Percentiles rank a stretch among this genome's conserved stretches.
Conservation (phyloP, 352 stramenopile species). For the Blastocystis sp. region DNA sequence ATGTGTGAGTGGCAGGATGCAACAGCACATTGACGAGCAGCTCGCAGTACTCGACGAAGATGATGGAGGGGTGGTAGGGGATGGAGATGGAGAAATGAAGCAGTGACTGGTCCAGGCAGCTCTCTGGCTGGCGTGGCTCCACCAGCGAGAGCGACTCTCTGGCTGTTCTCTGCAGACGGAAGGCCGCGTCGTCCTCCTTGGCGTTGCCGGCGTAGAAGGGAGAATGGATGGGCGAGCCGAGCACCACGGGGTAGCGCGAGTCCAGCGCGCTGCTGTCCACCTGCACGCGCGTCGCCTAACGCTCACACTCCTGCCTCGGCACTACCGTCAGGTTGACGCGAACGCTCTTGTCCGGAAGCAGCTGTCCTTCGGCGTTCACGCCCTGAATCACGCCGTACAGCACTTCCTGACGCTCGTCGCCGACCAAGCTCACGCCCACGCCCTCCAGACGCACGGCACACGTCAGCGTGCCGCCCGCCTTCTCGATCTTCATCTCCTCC, state of each 20-base stretch:
- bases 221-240: conserved; percentile 52
- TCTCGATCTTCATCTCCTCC: not conserved
- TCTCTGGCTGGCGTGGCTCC: not conserved
- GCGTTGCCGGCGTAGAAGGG: conserved; percentile 13
- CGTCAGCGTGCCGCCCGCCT: not conserved
- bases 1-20: not conserved
- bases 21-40: conserved; percentile 10
- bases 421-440: not conserved
- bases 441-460: not conserved
- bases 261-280: conserved; percentile 42
- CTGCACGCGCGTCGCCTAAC: conserved; percentile 19
- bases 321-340: not conserved
- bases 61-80: conserved; percentile 23
- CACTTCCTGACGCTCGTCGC: not conserved
- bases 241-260: conserved; percentile 35
- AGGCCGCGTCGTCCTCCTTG: not conserved
- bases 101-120: not conserved
- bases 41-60: conserved; percentile 44
- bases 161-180: not conserved
- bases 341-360: not conserved
- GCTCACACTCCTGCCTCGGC: no score
- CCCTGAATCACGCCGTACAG: conserved; percentile 11
- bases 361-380: not conserved
- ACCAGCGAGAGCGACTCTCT: not conserved
- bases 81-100: conserved; percentile 19